Base-by-base conservation (phyloP, 2,329 filamentous ascomycete genomes). In the Colletotrichum zoysiae region DNA sequence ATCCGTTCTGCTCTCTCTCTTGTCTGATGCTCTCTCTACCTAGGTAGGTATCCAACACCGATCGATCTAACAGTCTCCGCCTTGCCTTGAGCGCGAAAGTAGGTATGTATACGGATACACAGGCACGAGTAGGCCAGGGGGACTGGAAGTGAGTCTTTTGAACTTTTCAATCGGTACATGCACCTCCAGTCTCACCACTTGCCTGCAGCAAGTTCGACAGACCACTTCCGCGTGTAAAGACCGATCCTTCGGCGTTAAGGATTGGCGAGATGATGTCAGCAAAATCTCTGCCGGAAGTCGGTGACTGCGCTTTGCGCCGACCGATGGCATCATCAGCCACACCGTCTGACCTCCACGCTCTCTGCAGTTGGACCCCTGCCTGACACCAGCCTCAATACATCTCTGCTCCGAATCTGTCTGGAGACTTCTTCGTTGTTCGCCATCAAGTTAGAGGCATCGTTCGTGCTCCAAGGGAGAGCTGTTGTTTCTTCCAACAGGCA, bases 301-400 rank as follows among this genome's bases (percentile, higher is more conserved):
- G 58, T 67, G 58, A 55, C 57, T 1, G 40, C n/a, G n/a, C 30
- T 33, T 66, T 51, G 35, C 35, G 7, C 35, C 35, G 2, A 11
- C 16, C 18, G 55, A 23, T 35, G n/a, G 16, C 50, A 67, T 26
- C 64, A 40, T 50, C 35, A 62, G 68, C 64, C 64, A 71, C 64
- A 57, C 64, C 50, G 26, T 57, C 63, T 12, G 33, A 57, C 50
- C 48, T 62, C n/a, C 23, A 23, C 5, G 20, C 7, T 67, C 30
- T 40, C 38, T 26, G 11, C 48, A n/a, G 33, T 70, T 50, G 18
- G 12, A 44, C 7, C 48, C n/a, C 9, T 61, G 56, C n/a, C 12
- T 26, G 1, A 4, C 63, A 40, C 42, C 26, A 44, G 56, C 40
- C 63, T 59, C 7, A 38, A 16, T 20, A 18, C 58, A 5, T 16